Conservation (phyloP, 371 early-diverging fungal species). For the Circinella minor region DNA sequence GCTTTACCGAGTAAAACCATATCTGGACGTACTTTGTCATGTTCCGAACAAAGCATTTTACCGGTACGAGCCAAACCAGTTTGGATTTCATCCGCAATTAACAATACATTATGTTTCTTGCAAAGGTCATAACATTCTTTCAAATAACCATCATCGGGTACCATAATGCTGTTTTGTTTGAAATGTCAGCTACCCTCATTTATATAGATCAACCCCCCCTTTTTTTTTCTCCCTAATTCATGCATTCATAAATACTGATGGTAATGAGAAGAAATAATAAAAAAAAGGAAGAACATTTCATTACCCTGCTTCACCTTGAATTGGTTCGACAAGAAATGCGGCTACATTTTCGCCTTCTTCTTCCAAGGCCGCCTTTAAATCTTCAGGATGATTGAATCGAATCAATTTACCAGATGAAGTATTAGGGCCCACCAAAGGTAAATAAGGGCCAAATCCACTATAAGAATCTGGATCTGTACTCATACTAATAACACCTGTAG, state of each 20-base stretch:
- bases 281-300: too few species aligned
- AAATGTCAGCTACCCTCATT: not conserved
- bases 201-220: not conserved
- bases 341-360: constrained; percentile 83
- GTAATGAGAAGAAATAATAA: not conserved
- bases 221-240: not conserved
- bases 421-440: constrained; percentile 84
- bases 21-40: constrained; percentile 91
- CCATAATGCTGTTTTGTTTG: constrained; percentile 67
- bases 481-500: constrained; percentile 95
- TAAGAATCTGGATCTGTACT: constrained; percentile 91
- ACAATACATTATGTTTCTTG: constrained; percentile 95
- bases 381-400: constrained; percentile 86
- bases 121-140: constrained; percentile 84
- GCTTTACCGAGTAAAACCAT: constrained; percentile 96
- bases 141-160: constrained; percentile 94
- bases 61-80: constrained; percentile 97
- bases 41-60: constrained; percentile 90
- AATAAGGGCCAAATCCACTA: constrained; percentile 90
- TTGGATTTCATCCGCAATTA: constrained; percentile 98
- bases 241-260: too few species aligned
- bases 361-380: constrained; percentile 86
- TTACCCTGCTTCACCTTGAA: constrained; percentile 97
- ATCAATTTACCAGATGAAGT: constrained; percentile 54
- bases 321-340: constrained; percentile 96